Conservation (phyloP, 1,284 basidiomycete genomes). For the Hemileia vastatrix region DNA sequence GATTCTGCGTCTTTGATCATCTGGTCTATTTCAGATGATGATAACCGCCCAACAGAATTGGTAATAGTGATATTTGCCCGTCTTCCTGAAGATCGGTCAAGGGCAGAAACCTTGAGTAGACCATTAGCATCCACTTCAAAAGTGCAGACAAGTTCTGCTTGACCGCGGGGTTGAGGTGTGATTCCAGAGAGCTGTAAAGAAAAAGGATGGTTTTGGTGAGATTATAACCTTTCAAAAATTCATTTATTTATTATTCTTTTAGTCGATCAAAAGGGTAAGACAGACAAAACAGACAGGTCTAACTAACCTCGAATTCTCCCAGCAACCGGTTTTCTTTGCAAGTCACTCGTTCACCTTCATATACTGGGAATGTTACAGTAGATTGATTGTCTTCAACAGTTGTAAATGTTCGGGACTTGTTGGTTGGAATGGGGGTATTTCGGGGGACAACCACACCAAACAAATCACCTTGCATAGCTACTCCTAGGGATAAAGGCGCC, state of each 20-base stretch:
- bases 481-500: conserved; percentile 89
- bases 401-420: conserved; percentile 91
- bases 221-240: no score
- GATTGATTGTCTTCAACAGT: conserved; percentile 94
- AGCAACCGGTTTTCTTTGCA: conserved; percentile 94
- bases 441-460: conserved; percentile 93
- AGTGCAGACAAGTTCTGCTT: conserved; percentile 81
- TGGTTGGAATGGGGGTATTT: conserved; percentile 94
- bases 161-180: conserved; percentile 90
- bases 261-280: not conserved
- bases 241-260: not conserved
- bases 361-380: conserved; percentile 86
- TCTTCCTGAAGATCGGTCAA: conserved; percentile 87
- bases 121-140: conserved; percentile 98
- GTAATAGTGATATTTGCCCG: conserved; percentile 86
- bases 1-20: conserved; percentile 98
- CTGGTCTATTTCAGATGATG: conserved; percentile 85
- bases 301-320: conserved; percentile 74
- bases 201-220: no score
- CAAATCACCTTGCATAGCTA: conserved; percentile 96
- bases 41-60: conserved; percentile 91
- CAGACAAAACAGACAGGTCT: no score
- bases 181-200: conserved; percentile 65
- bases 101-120: conserved; percentile 86
- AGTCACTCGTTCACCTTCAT: conserved; percentile 94